These are phyloP conservation scores for Penicillium hesseltinei DNA, from an alignment of 2,329 filamentous ascomycete species.

Conservation along the genomic window DNA sequence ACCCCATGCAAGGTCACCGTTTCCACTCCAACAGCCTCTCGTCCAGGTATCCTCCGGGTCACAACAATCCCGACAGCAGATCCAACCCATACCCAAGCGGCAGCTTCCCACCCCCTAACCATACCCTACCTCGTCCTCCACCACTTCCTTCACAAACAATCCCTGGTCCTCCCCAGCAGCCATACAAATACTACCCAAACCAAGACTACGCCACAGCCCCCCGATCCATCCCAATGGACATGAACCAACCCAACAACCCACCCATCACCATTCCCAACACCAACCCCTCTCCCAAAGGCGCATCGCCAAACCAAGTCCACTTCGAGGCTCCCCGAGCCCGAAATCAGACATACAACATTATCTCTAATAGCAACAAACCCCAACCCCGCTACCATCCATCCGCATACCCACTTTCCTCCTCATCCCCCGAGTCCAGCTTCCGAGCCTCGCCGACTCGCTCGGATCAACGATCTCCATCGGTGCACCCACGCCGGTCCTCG, in stretches of 20 bases:
- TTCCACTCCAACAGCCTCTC: slow-evolving; percentile 17
- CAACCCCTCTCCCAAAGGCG: slow-evolving; percentile 13
- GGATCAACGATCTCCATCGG: slow-evolving; percentile 16
- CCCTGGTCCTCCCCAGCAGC: neutral
- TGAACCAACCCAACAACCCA: slow-evolving; percentile 4
- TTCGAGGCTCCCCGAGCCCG: slow-evolving; percentile 11
- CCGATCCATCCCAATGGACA: slow-evolving; percentile 17
- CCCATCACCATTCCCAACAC: slow-evolving; percentile 3
- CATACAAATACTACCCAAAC: slow-evolving; percentile 11
- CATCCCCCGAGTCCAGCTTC: slow-evolving; percentile 18
- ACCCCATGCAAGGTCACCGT: slow-evolving; percentile 6
- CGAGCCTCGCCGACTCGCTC: slow-evolving; percentile 18
- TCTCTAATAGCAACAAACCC: slow-evolving; percentile 1
- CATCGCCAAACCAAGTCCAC: slow-evolving; percentile 16
- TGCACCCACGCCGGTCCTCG: slow-evolving; percentile 13
- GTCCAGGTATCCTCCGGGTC: slow-evolving; percentile 8
- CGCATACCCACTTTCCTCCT: slow-evolving; percentile 19
- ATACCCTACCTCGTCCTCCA: slow-evolving; percentile 10
- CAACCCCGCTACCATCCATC: slow-evolving; percentile 17
- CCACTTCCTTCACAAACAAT: neutral
- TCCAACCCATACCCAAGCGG: slow-evolving; percentile 10
- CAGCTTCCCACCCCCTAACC: slow-evolving; percentile 10
- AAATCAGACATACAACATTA: slow-evolving; percentile 12
- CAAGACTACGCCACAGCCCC: slow-evolving; percentile 12
- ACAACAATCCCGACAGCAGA: slow-evolving; percentile 6